Evolutionary conservation across 768 basidiomycete genomes (phyloP).

Genomic region (Pleurotus cornucopiae): DNA sequence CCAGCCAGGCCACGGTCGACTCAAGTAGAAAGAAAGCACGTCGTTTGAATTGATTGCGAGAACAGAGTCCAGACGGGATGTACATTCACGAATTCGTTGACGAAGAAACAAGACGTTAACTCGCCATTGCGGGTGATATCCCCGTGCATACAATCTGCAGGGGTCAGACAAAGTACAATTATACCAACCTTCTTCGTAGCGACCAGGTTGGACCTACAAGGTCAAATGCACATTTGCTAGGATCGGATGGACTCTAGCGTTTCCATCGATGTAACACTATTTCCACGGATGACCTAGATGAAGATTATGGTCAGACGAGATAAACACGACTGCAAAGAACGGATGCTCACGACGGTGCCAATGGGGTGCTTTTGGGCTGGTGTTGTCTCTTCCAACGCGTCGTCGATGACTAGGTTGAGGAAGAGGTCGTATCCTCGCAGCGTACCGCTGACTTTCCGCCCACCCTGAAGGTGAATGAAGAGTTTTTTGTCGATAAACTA

Average conservation of each 20-base stretch:
- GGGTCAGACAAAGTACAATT: not conserved
- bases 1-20: too few species aligned
- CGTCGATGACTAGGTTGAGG: constrained; percentile 96
- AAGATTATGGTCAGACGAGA: constrained; percentile 4
- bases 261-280: constrained; percentile 96
- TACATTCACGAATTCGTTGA: too few species aligned
- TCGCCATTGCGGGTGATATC: too few species aligned
- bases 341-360: constrained; percentile 79
- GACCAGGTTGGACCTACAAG: not conserved
- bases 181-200: not conserved
- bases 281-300: constrained; percentile 88
- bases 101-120: too few species aligned
- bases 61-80: too few species aligned
- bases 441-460: constrained; percentile 92
- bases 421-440: constrained; percentile 98
- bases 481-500: constrained; percentile 99
- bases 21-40: too few species aligned
- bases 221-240: not conserved
- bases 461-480: constrained; percentile 90
- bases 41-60: too few species aligned
- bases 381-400: constrained; percentile 87
- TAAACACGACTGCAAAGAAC: constrained; percentile 2
- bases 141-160: not conserved
- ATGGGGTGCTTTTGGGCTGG: constrained; percentile 88
- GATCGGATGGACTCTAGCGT: constrained; percentile 60